These are phyloP conservation scores for Aspergillus sp. DNA, from an alignment of 2,329 filamentous ascomycete genomes.

Conservation along the genomic window DNA sequence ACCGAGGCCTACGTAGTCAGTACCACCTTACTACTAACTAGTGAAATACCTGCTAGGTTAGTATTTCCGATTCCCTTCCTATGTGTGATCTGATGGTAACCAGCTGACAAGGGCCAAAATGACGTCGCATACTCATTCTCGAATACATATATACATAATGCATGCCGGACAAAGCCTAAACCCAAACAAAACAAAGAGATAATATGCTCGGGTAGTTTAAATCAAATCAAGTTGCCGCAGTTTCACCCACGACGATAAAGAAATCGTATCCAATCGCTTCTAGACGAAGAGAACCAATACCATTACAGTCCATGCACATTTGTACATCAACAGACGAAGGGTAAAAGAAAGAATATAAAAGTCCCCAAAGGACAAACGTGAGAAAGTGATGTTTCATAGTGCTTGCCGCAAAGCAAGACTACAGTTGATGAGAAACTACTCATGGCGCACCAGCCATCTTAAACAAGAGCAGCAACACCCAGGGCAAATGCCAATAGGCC, in stretches of 20 bases:
- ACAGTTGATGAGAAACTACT: not conserved
- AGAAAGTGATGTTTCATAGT: not conserved
- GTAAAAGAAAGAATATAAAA: not conserved
- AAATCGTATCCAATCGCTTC: not conserved
- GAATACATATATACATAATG: conserved; percentile 23
- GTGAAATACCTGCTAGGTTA: no score
- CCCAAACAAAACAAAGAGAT: conserved; percentile 8
- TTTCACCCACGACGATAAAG: not conserved
- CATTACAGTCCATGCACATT: not conserved
- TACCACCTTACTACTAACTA: no score
- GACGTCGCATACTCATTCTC: conserved; percentile 22
- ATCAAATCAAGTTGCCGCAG: conserved; percentile 6
- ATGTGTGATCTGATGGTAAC: not conserved
- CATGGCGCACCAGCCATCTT: conserved; percentile 15
- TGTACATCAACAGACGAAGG: not conserved
- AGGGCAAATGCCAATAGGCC: conserved; percentile 36
- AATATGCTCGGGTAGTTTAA: conserved; percentile 3
- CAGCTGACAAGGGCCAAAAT: not conserved
- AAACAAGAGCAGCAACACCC: conserved; percentile 36
- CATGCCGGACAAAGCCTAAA: conserved; percentile 16
- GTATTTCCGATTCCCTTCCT: no score
- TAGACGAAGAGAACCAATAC: not conserved
- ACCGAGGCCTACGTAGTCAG: not conserved
- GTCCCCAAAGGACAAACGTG: not conserved
- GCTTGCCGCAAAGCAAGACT: not conserved